phyloP scores from a whole-genome alignment of 768 basidiomycete genomes.

The Pleurotus eryngii region DNA sequence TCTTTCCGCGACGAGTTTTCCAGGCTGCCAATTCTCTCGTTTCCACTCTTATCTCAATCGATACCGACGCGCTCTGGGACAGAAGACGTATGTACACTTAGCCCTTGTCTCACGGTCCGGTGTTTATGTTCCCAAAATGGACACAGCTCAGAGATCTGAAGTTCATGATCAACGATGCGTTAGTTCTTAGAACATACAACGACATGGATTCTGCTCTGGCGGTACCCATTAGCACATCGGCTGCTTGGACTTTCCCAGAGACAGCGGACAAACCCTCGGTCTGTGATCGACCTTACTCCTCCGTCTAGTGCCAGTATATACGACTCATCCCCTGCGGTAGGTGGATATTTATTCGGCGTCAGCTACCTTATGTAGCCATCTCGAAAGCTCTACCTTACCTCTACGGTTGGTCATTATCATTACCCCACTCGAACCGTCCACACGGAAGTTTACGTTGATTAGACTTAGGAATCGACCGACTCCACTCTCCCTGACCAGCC shows the following conservation, averaged over 20 bases:
- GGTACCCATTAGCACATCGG: constrained; percentile 30
- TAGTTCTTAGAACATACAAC: constrained; percentile 48
- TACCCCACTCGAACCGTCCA: background rate
- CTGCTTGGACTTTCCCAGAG: no score
- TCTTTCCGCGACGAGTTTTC: constrained; percentile 65
- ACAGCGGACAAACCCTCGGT: constrained; percentile 11
- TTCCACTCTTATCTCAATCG: constrained; percentile 53
- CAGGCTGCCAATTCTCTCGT: constrained; percentile 56
- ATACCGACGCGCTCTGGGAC: constrained; percentile 25
- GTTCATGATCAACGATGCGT: constrained; percentile 58
- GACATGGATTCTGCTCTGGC: constrained; percentile 44
- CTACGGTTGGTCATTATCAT: constrained; percentile 39
- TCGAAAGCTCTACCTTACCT: constrained; percentile 58
- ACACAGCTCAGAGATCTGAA: constrained; percentile 33
- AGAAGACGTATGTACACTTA: constrained; percentile 39
- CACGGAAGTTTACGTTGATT: background rate
- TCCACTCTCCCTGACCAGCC: background rate
- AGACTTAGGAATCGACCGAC: constrained; percentile 4
- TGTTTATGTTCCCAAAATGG: constrained; percentile 11
- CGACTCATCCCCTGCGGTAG: background rate
- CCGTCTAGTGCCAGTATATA: no score
- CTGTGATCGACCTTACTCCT: no score
- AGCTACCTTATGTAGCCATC: constrained; percentile 54
- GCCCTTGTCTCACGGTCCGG: constrained; percentile 7
- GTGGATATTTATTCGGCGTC: constrained; percentile 46